Base-by-base conservation (phyloP, 73 alveolate genomes). In the Paraurostyla sp. region DNA sequence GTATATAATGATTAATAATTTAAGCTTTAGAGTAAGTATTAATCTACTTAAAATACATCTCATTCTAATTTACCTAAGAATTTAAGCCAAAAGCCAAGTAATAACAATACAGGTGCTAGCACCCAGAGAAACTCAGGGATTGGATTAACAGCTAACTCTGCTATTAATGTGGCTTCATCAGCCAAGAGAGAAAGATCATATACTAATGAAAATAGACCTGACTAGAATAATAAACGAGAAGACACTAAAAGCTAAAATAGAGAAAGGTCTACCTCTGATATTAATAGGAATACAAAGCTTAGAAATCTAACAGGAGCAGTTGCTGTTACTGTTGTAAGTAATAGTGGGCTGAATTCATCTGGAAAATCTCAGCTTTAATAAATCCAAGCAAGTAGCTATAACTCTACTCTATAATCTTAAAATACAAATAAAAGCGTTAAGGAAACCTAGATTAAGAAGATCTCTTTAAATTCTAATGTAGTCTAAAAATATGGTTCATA, bases 181-280 rank as follows among this genome's bases (percentile, higher is more conserved):
- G n/a, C n/a, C n/a, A n/a, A n/a, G n/a, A 60, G 78, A 60, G 78
- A 60, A 13, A 60, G 78, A 27, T 60, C 78, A 9, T 60, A 27
- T 16, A 27, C 49, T 11, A 60, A 27, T 60, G 78, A 60, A 60
- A 29, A 29, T 18, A n/a, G n/a, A n/a, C n/a, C n/a, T n/a, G n/a
- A n/a, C n/a, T 60, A 60, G 25, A 60, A 16, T 9, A 33, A 60
- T 60, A 29, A 60, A 16, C 9, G 50, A 29, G 13, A 9, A 27
- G n/a, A n/a, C n/a, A n/a, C n/a, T n/a, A 60, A 7, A 6, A 60
- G 78, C 13, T 27, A 60, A 60, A 3, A 16, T 30, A 60, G 50
- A 30, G 78, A 60, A 7, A 60, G 78, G 32, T 60, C 78, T 30
- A 27, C 78, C 13, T 60, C 78, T 27, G 32, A 60, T 60, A 60